phyloP scores from a whole-genome alignment of 805 yeast species.

The Pichia heedii region DNA sequence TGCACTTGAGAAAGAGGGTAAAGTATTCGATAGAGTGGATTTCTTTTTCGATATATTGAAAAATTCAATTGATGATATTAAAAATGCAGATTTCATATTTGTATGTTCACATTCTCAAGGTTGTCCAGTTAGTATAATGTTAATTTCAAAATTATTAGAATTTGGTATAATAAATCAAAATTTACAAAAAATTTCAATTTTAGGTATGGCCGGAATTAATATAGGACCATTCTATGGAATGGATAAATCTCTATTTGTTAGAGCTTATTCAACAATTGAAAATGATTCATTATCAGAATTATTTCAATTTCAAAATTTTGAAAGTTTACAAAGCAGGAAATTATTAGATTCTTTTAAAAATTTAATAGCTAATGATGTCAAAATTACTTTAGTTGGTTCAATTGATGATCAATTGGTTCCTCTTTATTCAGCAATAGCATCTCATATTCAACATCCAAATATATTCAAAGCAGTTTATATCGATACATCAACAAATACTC shows the following conservation, averaged over 20 bases:
- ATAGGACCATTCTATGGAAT: constrained; percentile 90
- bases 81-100: constrained; percentile 71
- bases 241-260: constrained; percentile 73
- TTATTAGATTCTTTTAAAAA: constrained; percentile 59
- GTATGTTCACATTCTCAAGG: constrained; percentile 96
- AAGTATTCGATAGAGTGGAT: constrained; percentile 75
- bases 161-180: constrained; percentile 38
- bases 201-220: constrained; percentile 94
- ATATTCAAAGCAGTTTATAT: constrained; percentile 82
- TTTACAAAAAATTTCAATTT: constrained; percentile 48
- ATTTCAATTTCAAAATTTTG: constrained; percentile 77
- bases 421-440: constrained; percentile 74
- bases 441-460: constrained; percentile 82
- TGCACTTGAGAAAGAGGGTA: constrained; percentile 91
- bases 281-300: constrained; percentile 78
- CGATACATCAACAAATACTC: constrained; percentile 73
- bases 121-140: constrained; percentile 77
- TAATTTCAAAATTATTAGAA: constrained; percentile 65
- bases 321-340: constrained; percentile 61
- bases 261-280: constrained; percentile 87
- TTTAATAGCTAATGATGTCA: constrained; percentile 61
- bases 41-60: constrained; percentile 64
- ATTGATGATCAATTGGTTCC: constrained; percentile 94
- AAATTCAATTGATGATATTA: constrained; percentile 45
- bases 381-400: constrained; percentile 77